These are phyloP conservation scores for Podaxis mareebaensis DNA, from an alignment of 768 basidiomycete genomes.

Conservation along the genomic window DNA sequence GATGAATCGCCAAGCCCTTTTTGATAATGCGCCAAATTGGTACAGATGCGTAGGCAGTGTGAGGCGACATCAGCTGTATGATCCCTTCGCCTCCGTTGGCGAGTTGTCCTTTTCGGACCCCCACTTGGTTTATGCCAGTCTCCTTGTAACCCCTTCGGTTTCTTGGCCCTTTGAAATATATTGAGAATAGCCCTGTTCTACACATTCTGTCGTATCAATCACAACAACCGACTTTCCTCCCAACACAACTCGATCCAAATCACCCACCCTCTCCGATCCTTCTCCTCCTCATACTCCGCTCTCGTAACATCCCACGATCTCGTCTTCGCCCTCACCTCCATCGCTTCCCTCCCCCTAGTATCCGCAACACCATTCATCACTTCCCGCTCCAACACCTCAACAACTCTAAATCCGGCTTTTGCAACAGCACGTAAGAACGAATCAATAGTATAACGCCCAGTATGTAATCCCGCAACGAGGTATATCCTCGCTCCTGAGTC, in stretches of 20 bases:
- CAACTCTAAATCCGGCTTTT: slow-evolving; percentile 42
- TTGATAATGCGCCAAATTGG: too few species aligned
- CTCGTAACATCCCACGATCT: slow-evolving; percentile 52
- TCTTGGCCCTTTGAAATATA: not conserved
- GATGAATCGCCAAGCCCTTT: too few species aligned
- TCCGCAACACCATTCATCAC: slow-evolving; percentile 21
- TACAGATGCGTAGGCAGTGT: too few species aligned
- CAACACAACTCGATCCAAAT: slow-evolving; percentile 58
- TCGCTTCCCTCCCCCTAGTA: slow-evolving; percentile 23
- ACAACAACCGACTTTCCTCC: not conserved
- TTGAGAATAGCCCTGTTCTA: not conserved
- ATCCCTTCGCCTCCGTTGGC: too few species aligned
- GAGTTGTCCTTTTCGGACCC: not conserved
- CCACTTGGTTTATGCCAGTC: not conserved
- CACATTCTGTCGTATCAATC: not conserved
- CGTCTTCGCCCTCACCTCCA: slow-evolving; percentile 6
- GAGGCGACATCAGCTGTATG: too few species aligned
- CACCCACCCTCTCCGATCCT: slow-evolving; percentile 70
- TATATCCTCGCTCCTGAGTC: slow-evolving; percentile 50
- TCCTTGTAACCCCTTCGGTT: not conserved
- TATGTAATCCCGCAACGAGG: slow-evolving; percentile 75
- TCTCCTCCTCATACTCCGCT: slow-evolving; percentile 60
- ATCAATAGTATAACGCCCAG: slow-evolving; percentile 71
- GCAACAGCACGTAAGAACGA: slow-evolving; percentile 49
- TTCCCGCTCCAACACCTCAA: slow-evolving; percentile 51